Conservation (phyloP, 2,329 filamentous ascomycete species). For the Grosmannia penicillata region DNA sequence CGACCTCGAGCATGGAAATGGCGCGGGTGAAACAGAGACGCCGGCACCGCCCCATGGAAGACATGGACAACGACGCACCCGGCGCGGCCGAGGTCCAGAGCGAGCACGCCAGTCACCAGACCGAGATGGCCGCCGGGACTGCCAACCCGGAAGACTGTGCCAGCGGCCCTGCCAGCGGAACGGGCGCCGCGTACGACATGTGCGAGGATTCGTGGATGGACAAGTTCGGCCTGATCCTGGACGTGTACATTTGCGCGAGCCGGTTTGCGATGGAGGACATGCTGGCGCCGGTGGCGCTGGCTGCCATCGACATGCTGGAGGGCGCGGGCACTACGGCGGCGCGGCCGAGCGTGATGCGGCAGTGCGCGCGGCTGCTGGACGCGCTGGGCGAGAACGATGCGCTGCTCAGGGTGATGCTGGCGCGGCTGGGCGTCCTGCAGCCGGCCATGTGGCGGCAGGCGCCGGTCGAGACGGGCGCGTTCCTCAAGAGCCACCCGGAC, state of each 20-base stretch:
- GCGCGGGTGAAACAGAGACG: too few relatives aligned
- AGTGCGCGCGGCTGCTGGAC: conserved; percentile 26
- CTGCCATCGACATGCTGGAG: conserved; percentile 30
- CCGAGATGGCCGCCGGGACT: too few relatives aligned
- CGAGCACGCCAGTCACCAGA: too few relatives aligned
- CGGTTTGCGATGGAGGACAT: conserved; percentile 31
- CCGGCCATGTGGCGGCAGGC: conserved; percentile 25
- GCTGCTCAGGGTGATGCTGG: conserved; percentile 32
- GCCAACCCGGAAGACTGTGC: conserved; percentile 7
- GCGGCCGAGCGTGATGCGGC: conserved; percentile 25
- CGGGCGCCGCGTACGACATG: conserved; percentile 24
- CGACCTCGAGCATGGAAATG: too few relatives aligned
- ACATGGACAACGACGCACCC: too few relatives aligned
- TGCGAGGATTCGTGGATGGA: conserved; percentile 32
- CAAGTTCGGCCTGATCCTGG: conserved; percentile 29
- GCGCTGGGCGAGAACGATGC: conserved; percentile 27
- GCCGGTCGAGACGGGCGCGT: conserved; percentile 25
- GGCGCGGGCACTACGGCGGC: conserved; percentile 26
- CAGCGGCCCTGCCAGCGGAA: conserved; percentile 19
- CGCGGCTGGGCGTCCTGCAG: conserved; percentile 32
- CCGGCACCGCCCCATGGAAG: too few relatives aligned
- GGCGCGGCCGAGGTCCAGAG: too few relatives aligned
- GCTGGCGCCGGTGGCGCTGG: conserved; percentile 24
- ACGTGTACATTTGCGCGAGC: conserved; percentile 34
- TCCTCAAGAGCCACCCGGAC: conserved; percentile 28